phyloP scores from a whole-genome alignment of 1,284 basidiomycete genomes.

The Ustilago shanxiensis region DNA sequence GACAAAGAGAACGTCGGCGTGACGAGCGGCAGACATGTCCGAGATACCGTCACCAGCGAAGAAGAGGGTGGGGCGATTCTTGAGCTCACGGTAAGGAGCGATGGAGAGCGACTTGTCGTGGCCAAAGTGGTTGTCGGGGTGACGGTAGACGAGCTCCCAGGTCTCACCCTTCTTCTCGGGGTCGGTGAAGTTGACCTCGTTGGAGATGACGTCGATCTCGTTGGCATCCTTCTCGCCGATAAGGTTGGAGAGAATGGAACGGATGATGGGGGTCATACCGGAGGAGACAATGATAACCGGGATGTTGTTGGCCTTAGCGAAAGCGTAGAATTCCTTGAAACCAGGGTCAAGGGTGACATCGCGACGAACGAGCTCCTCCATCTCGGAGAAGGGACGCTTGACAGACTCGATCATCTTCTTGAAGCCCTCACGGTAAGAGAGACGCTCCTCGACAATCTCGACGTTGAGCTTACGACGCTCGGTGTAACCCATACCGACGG shows the following conservation, averaged over 20 bases:
- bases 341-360: slow-evolving; percentile 69
- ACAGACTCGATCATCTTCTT: slow-evolving; percentile 67
- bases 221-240: slow-evolving; percentile 68
- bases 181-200: slow-evolving; percentile 69
- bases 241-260: slow-evolving; percentile 67
- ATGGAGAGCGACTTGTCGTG: slow-evolving; percentile 69
- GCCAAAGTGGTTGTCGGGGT: slow-evolving; percentile 68
- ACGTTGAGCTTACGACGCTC: slow-evolving; percentile 70
- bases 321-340: slow-evolving; percentile 70
- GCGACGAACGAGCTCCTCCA: slow-evolving; percentile 66
- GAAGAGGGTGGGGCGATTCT: slow-evolving; percentile 66
- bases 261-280: slow-evolving; percentile 69
- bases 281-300: slow-evolving; percentile 69
- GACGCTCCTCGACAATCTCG: slow-evolving; percentile 65
- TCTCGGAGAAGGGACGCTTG: slow-evolving; percentile 64
- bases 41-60: slow-evolving; percentile 70
- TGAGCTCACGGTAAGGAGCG: slow-evolving; percentile 66
- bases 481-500: slow-evolving; percentile 68
- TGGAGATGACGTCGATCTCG: slow-evolving; percentile 68
- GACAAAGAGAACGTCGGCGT: slow-evolving; percentile 69
- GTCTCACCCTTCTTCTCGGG: slow-evolving; percentile 63
- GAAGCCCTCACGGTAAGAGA: slow-evolving; percentile 69
- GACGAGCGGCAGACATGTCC: slow-evolving; percentile 69
- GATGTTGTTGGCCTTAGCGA: slow-evolving; percentile 66
- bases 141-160: slow-evolving; percentile 69